Evolutionary conservation across 2,329 filamentous ascomycete genomes (phyloP).

Genomic region (Stemphylium lycopersici): DNA sequence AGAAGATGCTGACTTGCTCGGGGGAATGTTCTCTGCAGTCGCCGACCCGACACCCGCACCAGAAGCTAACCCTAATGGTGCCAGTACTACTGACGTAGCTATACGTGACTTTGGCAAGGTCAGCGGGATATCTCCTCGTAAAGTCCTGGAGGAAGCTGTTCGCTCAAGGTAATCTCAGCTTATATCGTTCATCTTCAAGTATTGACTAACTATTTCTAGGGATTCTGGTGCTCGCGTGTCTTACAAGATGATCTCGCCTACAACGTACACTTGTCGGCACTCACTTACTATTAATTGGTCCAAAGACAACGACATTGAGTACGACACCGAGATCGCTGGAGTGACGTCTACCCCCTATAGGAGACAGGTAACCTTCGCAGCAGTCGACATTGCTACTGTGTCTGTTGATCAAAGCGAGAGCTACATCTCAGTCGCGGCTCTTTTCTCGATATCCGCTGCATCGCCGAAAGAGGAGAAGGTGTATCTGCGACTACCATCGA

Average conservation of each 20-base stretch:
- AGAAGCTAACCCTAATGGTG: slow-evolving; percentile 18
- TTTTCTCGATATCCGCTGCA: slow-evolving; percentile 82
- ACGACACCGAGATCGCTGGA: slow-evolving; percentile 50
- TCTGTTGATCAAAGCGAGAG: slow-evolving; percentile 83
- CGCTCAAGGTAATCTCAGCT: slow-evolving; percentile 67
- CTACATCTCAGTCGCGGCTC: slow-evolving; percentile 78
- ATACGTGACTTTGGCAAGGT: slow-evolving; percentile 86
- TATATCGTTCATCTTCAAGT: neutral
- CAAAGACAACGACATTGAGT: slow-evolving; percentile 67
- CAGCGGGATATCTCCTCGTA: slow-evolving; percentile 75
- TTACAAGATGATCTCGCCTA: slow-evolving; percentile 74
- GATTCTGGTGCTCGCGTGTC: slow-evolving; percentile 71
- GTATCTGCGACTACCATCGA: slow-evolving; percentile 74
- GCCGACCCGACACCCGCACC: slow-evolving; percentile 52
- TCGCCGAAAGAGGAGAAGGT: slow-evolving; percentile 86
- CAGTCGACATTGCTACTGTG: slow-evolving; percentile 75
- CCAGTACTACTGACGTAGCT: slow-evolving; percentile 59
- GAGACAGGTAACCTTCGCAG: slow-evolving; percentile 67
- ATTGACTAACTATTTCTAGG: slow-evolving; percentile 50
- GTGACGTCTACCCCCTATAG: slow-evolving; percentile 55
- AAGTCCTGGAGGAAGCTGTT: slow-evolving; percentile 85
- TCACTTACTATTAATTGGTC: slow-evolving; percentile 78
- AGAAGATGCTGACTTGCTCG: slow-evolving; percentile 63
- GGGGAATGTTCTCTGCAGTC: slow-evolving; percentile 62
- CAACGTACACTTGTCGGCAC: slow-evolving; percentile 77